phyloP scores from a whole-genome alignment of 306 rosid genomes.

The Acacia acuminata region DNA sequence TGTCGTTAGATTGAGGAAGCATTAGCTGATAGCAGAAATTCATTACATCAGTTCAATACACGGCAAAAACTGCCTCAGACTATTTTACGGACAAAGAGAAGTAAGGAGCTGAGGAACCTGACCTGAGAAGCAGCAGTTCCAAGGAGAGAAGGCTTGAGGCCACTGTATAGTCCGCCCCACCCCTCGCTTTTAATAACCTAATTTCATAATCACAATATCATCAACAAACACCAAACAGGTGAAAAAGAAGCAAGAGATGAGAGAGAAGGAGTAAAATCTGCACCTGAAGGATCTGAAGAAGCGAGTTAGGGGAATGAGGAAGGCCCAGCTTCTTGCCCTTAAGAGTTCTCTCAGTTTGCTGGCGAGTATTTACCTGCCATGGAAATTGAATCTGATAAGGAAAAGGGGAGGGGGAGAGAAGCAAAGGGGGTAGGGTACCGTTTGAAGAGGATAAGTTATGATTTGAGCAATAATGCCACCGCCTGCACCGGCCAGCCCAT shows the following conservation, averaged over 20 bases:
- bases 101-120: background rate
- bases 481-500: constrained; percentile 86
- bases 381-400: background rate
- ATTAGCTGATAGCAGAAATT: background rate
- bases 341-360: constrained; percentile 80
- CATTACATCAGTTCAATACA: background rate
- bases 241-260: background rate
- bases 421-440: constrained; percentile 37
- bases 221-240: background rate
- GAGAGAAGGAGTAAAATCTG: background rate
- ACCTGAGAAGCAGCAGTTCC: constrained; percentile 97
- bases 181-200: constrained; percentile 72
- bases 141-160: constrained; percentile 82
- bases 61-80: background rate
- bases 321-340: constrained; percentile 42
- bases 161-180: constrained; percentile 89
- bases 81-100: background rate
- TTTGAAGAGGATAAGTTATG: constrained; percentile 83
- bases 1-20: background rate
- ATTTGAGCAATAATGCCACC: constrained; percentile 85
- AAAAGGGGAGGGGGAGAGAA: background rate
- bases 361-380: constrained; percentile 77
- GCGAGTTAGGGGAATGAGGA: constrained; percentile 39
- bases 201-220: background rate
- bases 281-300: constrained; percentile 77